Evolutionary conservation across 345 rosid genomes (phyloP), one percentile per base, ranked within the genome.

Genomic region (Abelmoschus esculentus): DNA sequence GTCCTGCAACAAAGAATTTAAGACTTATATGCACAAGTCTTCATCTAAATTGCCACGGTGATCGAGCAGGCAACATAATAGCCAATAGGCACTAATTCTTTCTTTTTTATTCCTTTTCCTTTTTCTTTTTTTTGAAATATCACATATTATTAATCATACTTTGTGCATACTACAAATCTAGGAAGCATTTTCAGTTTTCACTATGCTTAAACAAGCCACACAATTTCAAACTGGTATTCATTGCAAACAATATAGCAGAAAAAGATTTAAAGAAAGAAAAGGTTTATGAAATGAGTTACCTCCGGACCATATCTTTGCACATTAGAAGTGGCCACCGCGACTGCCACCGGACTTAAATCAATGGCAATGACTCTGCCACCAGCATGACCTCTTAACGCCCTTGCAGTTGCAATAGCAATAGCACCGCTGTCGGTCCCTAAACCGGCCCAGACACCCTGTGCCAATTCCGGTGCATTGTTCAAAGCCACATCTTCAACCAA

Each of bases 391-490:
- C 83, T 83, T 66, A 86, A 72, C 11, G 76, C 68, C 81, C 72
- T 82, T 11, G 83, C 90, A 78, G 87, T 77, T 3, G 93, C 97
- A 49, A 91, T 84, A 3, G 96, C 93, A 79, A 95, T 77, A 11
- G 99, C 98, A 22, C 96, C 99, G 50, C 87, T 85, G 14, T 96
- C 98, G 5, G 99, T 91, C 18, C 96, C 99, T 66, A 91, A 75
- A 83, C 91, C 99, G 0, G 81, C 99, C 98, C 98, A 95, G 67
- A 81, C 15, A 7, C 92, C 89, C 42, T 82, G 79, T 66, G 72
- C 72, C 72, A 83, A 75, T 34, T 61, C 50, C 11, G 53, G 74
- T 4, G 54, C 72, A 49, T 79, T 65, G 15, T 55, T 77, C 42
- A 71, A 72, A 2, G 87, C 76, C 26, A 22, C 26, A 22, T 22